These are phyloP conservation scores for Epicoccum sorghinum DNA, from an alignment of 2,329 filamentous ascomycete species.

Conservation along the genomic window DNA sequence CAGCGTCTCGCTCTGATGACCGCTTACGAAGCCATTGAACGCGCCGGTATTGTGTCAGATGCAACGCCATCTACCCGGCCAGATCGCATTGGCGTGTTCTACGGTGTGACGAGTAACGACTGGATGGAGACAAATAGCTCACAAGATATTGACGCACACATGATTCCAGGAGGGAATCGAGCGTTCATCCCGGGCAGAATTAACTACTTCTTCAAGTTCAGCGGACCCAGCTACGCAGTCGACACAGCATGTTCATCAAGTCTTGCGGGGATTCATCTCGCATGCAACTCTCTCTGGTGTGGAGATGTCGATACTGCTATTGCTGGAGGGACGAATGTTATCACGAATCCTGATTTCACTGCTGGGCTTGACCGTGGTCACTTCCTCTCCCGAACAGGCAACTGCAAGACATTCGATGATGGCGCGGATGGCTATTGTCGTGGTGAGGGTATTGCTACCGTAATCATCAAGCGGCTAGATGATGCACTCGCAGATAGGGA, in stretches of 20 bases:
- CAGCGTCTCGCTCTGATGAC: constrained; percentile 23
- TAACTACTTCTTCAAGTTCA: constrained; percentile 21
- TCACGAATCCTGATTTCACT: constrained; percentile 39
- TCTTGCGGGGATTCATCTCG: constrained; percentile 24
- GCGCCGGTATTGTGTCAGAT: constrained; percentile 14
- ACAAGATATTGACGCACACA: neutral
- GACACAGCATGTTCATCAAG: constrained; percentile 33
- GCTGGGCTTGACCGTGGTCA: constrained; percentile 25
- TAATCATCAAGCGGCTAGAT: constrained; percentile 39
- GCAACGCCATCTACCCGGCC: constrained; percentile 31
- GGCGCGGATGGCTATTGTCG: constrained; percentile 43
- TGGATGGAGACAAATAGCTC: neutral
- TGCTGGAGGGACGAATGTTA: constrained; percentile 29
- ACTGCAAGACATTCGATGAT: constrained; percentile 37
- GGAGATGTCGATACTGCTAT: constrained; percentile 36
- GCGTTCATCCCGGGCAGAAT: constrained; percentile 18
- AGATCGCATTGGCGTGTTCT: constrained; percentile 39
- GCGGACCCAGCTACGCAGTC: constrained; percentile 19
- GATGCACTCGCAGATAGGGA: constrained; percentile 45
- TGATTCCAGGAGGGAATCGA: neutral
- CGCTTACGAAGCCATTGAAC: constrained; percentile 29
- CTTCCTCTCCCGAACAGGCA: constrained; percentile 25
- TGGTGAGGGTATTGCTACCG: constrained; percentile 30
- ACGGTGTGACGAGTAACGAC: constrained; percentile 21
- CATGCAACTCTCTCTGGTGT: constrained; percentile 33